These are phyloP conservation scores for Narthecium ossifragum DNA, from an alignment of 106 monocot species.

Conservation along the genomic window DNA sequence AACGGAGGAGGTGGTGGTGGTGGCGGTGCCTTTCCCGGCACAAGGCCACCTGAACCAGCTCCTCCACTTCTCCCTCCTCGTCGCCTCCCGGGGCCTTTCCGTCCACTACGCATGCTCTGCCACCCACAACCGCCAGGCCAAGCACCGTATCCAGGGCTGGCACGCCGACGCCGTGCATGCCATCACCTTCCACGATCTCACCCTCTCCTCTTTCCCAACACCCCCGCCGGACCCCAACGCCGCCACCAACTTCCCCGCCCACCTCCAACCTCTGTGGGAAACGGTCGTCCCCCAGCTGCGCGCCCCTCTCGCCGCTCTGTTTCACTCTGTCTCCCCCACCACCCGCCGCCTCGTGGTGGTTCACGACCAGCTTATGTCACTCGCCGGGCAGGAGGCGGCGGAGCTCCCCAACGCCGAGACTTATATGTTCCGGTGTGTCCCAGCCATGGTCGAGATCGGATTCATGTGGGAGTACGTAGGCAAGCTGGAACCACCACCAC, in stretches of 20 bases:
- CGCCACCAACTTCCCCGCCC: slow-evolving; percentile 32
- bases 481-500: too few species aligned
- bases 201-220: slow-evolving; percentile 22
- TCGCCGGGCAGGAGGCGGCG: slow-evolving; percentile 35
- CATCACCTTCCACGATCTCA: slow-evolving; percentile 42
- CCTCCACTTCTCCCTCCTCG: slow-evolving; percentile 55
- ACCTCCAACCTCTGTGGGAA: slow-evolving; percentile 36
- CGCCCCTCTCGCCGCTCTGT: slow-evolving; percentile 24
- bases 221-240: slow-evolving; percentile 25
- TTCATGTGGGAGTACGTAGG: slow-evolving; percentile 3
- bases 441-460: slow-evolving; percentile 24
- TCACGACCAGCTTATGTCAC: slow-evolving; percentile 51
- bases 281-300: slow-evolving; percentile 2
- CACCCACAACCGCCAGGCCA: slow-evolving; percentile 48
- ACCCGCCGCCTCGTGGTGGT: slow-evolving; percentile 49
- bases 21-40: slow-evolving; percentile 61
- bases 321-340: slow-evolving; percentile 38
- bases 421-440: slow-evolving; percentile 46
- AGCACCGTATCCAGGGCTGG: slow-evolving; percentile 48
- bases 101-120: slow-evolving; percentile 48
- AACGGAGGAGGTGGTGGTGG: too few species aligned
- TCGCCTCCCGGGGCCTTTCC: slow-evolving; percentile 25
- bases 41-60: slow-evolving; percentile 84
- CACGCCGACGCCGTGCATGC: slow-evolving; percentile 7
- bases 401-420: slow-evolving; percentile 37